phyloP scores from a whole-genome alignment of 2,329 filamentous ascomycete genomes.

The Fusarium multiceps region DNA sequence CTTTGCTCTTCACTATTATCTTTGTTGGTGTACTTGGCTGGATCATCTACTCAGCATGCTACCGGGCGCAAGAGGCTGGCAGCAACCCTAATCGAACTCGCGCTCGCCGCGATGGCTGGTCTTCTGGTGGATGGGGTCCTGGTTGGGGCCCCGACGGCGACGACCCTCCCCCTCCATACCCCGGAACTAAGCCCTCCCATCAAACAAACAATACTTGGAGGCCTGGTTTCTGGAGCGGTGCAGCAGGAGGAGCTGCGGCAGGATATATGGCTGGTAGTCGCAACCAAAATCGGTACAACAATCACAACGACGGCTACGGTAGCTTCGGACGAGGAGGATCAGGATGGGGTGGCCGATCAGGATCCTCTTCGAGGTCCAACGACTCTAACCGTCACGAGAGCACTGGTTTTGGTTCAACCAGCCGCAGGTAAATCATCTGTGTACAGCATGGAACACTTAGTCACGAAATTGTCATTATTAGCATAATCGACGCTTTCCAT shows the following conservation, averaged over 20 bases:
- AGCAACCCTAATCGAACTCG: constrained; percentile 26
- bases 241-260: constrained; percentile 75
- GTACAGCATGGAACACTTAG: background rate
- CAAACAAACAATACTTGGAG: constrained; percentile 66
- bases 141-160: constrained; percentile 57
- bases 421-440: constrained; percentile 58
- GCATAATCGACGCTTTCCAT: constrained; percentile 43
- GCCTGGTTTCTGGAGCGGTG: constrained; percentile 80
- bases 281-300: constrained; percentile 45
- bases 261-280: constrained; percentile 70
- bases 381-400: constrained; percentile 68
- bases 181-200: constrained; percentile 53
- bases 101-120: constrained; percentile 48
- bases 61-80: constrained; percentile 15
- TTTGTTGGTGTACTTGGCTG: constrained; percentile 70
- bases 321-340: constrained; percentile 51
- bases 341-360: constrained; percentile 46
- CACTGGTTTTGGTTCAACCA: constrained; percentile 79
- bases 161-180: constrained; percentile 64
- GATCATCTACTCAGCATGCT: constrained; percentile 70
- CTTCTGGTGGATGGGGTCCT: constrained; percentile 52
- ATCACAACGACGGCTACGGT: constrained; percentile 48
- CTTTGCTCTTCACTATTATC: constrained; percentile 67
- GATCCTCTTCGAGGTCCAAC: constrained; percentile 52
- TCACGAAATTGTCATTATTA: constrained; percentile 8